These are phyloP conservation scores for Comarum palustre DNA, from an alignment of 306 rosid genomes.

Conservation along the genomic window DNA sequence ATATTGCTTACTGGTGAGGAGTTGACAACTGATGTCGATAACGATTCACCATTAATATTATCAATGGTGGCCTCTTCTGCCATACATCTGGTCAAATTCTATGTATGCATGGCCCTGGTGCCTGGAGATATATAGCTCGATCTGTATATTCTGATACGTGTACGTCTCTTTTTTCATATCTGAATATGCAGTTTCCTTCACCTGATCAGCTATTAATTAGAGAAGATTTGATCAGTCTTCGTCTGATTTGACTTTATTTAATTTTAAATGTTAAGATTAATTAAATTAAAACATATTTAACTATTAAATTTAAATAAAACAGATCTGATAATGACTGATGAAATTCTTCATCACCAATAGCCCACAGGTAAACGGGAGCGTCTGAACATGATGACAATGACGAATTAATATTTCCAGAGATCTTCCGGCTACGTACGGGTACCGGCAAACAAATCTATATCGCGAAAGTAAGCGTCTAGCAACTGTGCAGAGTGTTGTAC, in stretches of 20 bases:
- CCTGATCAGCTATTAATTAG: too few relatives aligned
- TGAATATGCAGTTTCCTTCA: too few relatives aligned
- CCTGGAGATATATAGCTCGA: neutral
- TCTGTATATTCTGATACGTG: neutral
- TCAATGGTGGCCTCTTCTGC: neutral
- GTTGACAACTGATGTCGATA: constrained; percentile 3
- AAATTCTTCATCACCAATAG: too few relatives aligned
- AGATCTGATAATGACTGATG: too few relatives aligned
- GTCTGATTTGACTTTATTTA: too few relatives aligned
- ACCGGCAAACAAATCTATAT: neutral
- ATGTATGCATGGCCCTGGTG: neutral
- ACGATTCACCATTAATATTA: neutral
- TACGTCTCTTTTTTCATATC: too few relatives aligned
- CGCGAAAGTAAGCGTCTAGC: neutral
- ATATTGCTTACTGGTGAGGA: neutral
- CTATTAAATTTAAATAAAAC: too few relatives aligned
- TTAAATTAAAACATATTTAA: too few relatives aligned
- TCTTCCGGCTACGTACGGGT: neutral
- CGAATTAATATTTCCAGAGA: neutral
- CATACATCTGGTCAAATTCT: neutral
- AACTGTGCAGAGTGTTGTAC: neutral
- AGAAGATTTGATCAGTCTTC: too few relatives aligned
- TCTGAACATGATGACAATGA: neutral
- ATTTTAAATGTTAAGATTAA: too few relatives aligned
- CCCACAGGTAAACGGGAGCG: too few relatives aligned